Evolutionary conservation across 306 rosid genomes (phyloP), one percentile per base, ranked within the genome.

Genomic region (Lablab purpureus): DNA sequence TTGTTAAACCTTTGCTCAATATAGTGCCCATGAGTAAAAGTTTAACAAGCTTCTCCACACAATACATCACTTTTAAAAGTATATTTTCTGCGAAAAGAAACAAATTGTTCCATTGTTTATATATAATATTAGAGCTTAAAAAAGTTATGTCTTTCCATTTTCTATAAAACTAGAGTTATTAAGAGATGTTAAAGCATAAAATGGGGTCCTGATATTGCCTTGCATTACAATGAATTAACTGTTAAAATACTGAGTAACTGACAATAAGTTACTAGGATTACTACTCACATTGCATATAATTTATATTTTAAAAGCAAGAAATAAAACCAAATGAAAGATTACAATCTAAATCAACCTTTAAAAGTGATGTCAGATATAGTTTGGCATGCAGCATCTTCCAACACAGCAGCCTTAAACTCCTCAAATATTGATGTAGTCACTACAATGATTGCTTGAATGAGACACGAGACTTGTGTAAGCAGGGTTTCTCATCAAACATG

Each of bases 311-410:
- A 23, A 54, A 41, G 67, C 78, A 52, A 73, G 54, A 77, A 74
- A 77, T 10, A 50, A 51, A 77, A 78, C 37, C 10, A 49, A 63
- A 80, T 27, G 63, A 46, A 45, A 79, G 58, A 41, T 37, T 47
- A 28, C 71, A 69, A 43, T 28, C 27, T 36, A 55, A 80, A 50
- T 60, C 30, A 87, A 95, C 99, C 99, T 90, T 93, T 81, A 95
- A 84, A n/a, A 84, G 92, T 95, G 72, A 91, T 84, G 64, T 91
- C 98, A 8, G 93, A 86, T 74, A 95, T 84, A 11, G 85, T 46
- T 46, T 92, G 84, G 66, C 90, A 80, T 65, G 83, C 87, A 81
- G 71, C 82, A 49, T 88, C 92, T 70, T 89, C 92, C 76, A 82
- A 76, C 79, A 92, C 67, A 63, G 90, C 78, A 51, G 75, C 85